Conservation (phyloP, 345 rosid species). For the Acer campestre region DNA sequence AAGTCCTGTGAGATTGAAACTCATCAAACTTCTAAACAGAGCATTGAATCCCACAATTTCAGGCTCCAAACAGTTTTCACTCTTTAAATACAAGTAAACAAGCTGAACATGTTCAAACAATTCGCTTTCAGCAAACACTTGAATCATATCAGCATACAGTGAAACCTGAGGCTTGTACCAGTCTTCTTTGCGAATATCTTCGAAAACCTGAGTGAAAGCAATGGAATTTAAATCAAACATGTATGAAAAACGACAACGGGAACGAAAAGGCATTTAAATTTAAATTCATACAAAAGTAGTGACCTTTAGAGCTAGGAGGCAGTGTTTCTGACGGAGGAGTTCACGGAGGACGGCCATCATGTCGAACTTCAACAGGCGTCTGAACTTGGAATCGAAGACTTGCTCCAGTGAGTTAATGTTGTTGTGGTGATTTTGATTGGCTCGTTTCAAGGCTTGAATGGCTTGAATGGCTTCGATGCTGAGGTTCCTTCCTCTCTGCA, state of each 20-base stretch:
- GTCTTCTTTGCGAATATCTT: constrained; percentile 62
- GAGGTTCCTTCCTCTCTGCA: constrained; percentile 77
- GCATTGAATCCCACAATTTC: constrained; percentile 55
- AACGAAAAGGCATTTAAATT: background rate
- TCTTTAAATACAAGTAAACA: constrained; percentile 45
- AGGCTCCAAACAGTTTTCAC: constrained; percentile 48
- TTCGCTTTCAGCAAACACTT: constrained; percentile 51
- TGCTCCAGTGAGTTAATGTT: constrained; percentile 27
- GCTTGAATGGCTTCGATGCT: constrained; percentile 87
- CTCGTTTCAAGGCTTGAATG: constrained; percentile 75
- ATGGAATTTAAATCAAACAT: background rate
- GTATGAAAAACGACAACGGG: too few species aligned
- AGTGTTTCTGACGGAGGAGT: constrained; percentile 72
- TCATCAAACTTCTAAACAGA: constrained; percentile 50
- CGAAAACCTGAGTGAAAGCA: constrained; percentile 51
- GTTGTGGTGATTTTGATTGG: constrained; percentile 22
- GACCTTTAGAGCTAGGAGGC: constrained; percentile 66
- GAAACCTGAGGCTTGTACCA: constrained; percentile 77
- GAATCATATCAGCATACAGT: constrained; percentile 56
- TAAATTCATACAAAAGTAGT: background rate
- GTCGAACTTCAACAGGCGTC: constrained; percentile 73
- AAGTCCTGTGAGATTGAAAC: constrained; percentile 41
- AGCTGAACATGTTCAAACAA: constrained; percentile 46
- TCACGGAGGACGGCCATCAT: constrained; percentile 85
- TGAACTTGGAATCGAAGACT: constrained; percentile 48